Evolutionary conservation across 2,329 filamentous ascomycete species (phyloP).

Genomic region (Bipolaris sorokiniana): DNA sequence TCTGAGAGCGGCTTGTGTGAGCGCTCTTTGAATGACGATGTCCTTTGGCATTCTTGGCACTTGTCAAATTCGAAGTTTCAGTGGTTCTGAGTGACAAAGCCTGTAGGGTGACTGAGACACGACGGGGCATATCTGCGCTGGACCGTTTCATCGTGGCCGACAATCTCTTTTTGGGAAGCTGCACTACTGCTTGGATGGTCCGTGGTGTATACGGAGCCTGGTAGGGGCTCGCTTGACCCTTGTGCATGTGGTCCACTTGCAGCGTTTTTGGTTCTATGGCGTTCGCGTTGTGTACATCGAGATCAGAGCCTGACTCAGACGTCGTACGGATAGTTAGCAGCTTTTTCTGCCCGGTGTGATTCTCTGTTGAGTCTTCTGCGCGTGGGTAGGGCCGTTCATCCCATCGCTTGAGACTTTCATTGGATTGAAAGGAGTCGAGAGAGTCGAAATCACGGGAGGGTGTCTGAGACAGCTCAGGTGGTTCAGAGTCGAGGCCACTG

Average conservation of each 20-base stretch:
- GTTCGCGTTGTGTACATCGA: conserved; percentile 12
- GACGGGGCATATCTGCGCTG: conserved; percentile 36
- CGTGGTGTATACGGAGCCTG: conserved; percentile 23
- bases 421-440: conserved; percentile 33
- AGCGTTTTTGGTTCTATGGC: conserved; percentile 9
- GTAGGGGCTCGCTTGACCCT: conserved; percentile 25
- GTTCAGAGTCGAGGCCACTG: conserved; percentile 28
- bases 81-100: conserved; percentile 28
- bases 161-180: conserved; percentile 22
- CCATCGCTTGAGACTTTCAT: conserved; percentile 29
- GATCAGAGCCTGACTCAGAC: conserved; percentile 16
- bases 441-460: conserved; percentile 38
- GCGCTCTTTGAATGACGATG: conserved; percentile 17
- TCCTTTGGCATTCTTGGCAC: conserved; percentile 17
- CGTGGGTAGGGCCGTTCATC: conserved; percentile 18
- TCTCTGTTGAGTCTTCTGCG: conserved; percentile 15
- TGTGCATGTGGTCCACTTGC: conserved; percentile 17
- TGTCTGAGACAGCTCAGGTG: conserved; percentile 34
- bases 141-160: conserved; percentile 26
- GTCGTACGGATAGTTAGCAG: conserved; percentile 21
- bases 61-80: conserved; percentile 11
- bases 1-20: conserved; percentile 25
- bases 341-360: conserved; percentile 16
- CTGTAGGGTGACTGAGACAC: conserved; percentile 30
- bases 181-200: conserved; percentile 16